phyloP scores from a whole-genome alignment of 2,329 filamentous ascomycete genomes.

The Beauveria asiatica region DNA sequence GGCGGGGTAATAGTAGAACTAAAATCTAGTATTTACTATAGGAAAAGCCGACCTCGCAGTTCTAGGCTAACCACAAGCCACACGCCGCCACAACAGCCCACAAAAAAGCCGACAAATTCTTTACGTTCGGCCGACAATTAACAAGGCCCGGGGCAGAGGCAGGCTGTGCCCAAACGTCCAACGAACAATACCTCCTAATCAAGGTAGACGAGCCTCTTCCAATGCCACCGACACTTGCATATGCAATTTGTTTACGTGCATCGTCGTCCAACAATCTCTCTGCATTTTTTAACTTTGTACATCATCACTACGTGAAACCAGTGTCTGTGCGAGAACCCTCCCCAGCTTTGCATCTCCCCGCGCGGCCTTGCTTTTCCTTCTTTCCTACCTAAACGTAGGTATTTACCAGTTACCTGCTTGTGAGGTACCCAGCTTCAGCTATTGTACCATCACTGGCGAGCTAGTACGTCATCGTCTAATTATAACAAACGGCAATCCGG shows the following conservation, averaged over 20 bases:
- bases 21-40: too few relatives aligned
- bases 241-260: not conserved
- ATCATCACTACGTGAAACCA: not conserved
- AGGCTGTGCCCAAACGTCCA: not conserved
- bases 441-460: not conserved
- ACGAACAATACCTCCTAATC: not conserved
- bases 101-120: too few relatives aligned
- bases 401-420: not conserved
- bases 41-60: too few relatives aligned
- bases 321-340: not conserved
- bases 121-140: too few relatives aligned
- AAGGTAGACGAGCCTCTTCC: not conserved
- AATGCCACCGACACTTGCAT: not conserved
- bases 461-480: constrained; percentile 1
- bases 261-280: not conserved
- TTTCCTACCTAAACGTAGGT: not conserved
- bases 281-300: not conserved
- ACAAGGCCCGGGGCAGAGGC: not conserved
- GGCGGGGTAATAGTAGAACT: too few relatives aligned
- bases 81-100: too few relatives aligned
- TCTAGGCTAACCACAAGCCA: too few relatives aligned
- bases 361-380: not conserved
- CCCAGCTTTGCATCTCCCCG: too few relatives aligned
- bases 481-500: not conserved
- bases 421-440: not conserved